Evolutionary conservation across 2,329 filamentous ascomycete species (phyloP), one percentile per base, ranked within the genome.

Genomic region (Xylaria multiplex): DNA sequence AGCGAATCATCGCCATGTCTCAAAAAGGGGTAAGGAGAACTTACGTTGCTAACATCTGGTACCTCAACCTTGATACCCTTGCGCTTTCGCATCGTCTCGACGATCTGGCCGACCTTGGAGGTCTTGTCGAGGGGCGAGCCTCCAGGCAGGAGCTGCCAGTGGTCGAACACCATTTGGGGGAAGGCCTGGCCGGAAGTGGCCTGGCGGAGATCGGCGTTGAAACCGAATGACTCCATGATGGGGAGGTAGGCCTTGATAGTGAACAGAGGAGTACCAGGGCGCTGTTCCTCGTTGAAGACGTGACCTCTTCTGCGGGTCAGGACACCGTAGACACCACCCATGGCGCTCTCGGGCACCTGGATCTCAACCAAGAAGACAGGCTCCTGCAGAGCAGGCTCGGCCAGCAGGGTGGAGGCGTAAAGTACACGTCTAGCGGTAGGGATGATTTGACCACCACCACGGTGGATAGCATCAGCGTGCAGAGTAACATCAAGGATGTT

Each of bases 271-370:
- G 96, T 99, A 85, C 96, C 96, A 71, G 95, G 92, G 80, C 96
- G 93, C 88, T 99, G 96, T 88, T 96, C 92, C 88, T 99, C 96
- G 81, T 87, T 87, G 90, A 98, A 97, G 85, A 99, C 96, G 90
- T 98, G 95, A 89, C 96, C 96, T 92, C 96, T 91, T 83, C 94
- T 88, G 80, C 94, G 92, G 84, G 94, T 97, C 78, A 99, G 92
- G 80, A 97, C 94, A 91, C 94, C 92, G 86, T 99, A 99, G 84
- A 99, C 97, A 89, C 96, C 96, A 89, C 96, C 96, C 96, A 99
- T 98, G 81, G 96, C 95, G 79, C 90, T 86, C 89, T 99, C 96
- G 79, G 95, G 95, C 71, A 99, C 96, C 87, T 97, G 94, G 83
- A 99, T 99, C 85, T 99, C 96, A 82, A 97, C 93, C 81, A 97